Percentiles rank a stretch among this genome's conserved stretches.
phyloP scores from a whole-genome alignment of 768 basidiomycete species.

The Cyclocybe cylindracea region DNA sequence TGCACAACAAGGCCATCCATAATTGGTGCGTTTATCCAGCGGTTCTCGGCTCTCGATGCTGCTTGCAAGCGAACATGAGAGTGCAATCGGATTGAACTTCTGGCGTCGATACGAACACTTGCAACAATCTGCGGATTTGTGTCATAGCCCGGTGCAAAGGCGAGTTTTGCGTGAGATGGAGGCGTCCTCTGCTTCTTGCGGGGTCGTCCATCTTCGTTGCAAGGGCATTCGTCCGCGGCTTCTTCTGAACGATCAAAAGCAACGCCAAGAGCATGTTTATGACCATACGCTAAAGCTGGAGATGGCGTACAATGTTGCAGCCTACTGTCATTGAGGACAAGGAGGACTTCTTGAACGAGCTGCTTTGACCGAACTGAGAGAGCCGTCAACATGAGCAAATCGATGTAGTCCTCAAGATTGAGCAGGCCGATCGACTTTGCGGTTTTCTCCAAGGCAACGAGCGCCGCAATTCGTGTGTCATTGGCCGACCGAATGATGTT shows the following conservation, averaged over 20 bases:
- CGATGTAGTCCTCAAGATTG: constrained; percentile 43
- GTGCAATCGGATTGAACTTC: constrained; percentile 52
- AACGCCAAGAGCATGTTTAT: constrained; percentile 56
- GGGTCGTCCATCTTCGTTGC: constrained; percentile 60
- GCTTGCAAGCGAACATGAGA: constrained; percentile 67
- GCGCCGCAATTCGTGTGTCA: constrained; percentile 50
- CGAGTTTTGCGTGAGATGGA: constrained; percentile 43
- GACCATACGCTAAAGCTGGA: constrained; percentile 41
- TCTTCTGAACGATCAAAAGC: constrained; percentile 68
- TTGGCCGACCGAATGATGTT: constrained; percentile 59
- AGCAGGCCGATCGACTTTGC: constrained; percentile 42
- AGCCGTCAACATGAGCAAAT: constrained; percentile 51
- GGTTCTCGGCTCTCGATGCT: constrained; percentile 54
- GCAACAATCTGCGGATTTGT: constrained; percentile 41
- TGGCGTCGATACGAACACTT: constrained; percentile 56
- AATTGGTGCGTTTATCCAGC: constrained; percentile 44
- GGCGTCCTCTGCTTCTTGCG: constrained; percentile 40
- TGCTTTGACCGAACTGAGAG: constrained; percentile 52
- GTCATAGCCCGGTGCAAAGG: constrained; percentile 33
- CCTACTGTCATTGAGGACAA: constrained; percentile 51
- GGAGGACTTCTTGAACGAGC: constrained; percentile 58
- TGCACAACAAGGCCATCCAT: constrained; percentile 64
- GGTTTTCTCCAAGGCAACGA: constrained; percentile 62
- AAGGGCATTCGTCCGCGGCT: constrained; percentile 66
- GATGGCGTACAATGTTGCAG: constrained; percentile 20